Evolutionary conservation across 2,329 filamentous ascomycete species (phyloP).

Genomic region (Aureobasidium musti): DNA sequence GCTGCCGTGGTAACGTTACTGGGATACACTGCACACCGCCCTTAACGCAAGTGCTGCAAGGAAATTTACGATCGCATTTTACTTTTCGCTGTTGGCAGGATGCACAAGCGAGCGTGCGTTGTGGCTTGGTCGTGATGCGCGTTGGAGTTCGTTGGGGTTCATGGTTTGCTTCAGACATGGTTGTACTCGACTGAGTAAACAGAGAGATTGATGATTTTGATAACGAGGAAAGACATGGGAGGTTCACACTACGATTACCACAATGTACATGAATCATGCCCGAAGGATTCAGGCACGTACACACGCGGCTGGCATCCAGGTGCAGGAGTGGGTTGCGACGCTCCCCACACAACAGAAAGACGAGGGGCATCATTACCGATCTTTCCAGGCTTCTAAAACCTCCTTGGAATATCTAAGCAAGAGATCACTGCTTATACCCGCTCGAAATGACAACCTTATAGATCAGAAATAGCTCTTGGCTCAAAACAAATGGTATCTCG

Average conservation of each 20-base stretch:
- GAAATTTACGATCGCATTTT: slow-evolving; percentile 67
- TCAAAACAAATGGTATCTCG: slow-evolving; percentile 24
- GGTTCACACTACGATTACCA: background rate
- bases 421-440: too few species aligned
- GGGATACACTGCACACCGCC: slow-evolving; percentile 59
- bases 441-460: too few species aligned
- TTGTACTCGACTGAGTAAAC: background rate
- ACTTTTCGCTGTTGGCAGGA: slow-evolving; percentile 76
- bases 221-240: background rate
- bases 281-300: background rate
- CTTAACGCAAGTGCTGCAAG: slow-evolving; percentile 69
- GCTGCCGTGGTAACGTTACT: slow-evolving; percentile 51
- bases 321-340: too few species aligned
- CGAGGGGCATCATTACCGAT: background rate
- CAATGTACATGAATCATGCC: background rate
- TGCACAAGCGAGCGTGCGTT: slow-evolving; percentile 55
- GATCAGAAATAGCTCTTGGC: background rate
- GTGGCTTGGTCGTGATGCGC: background rate
- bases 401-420: background rate
- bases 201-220: background rate
- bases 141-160: background rate
- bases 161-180: background rate
- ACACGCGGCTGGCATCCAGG: background rate
- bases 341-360: background rate
- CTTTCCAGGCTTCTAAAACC: background rate